Conservation (phyloP, 805 yeast genomes). For the Candida ficus region DNA sequence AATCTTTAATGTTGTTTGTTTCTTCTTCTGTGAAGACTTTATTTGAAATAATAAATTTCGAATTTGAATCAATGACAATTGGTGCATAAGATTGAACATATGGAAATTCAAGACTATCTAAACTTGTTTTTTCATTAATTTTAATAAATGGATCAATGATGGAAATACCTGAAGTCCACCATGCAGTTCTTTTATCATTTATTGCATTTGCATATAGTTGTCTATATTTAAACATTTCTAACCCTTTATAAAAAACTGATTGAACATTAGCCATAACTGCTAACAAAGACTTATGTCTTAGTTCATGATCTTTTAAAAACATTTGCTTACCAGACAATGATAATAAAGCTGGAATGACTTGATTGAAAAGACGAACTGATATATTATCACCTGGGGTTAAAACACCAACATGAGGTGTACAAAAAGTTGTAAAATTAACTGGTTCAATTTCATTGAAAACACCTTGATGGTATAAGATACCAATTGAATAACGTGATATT, state of each 20-base stretch:
- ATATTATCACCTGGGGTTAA: constrained; percentile 52
- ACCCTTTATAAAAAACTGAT: constrained; percentile 55
- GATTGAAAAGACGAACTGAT: constrained; percentile 53
- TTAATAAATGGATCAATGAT: constrained; percentile 51
- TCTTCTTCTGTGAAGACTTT: constrained; percentile 13
- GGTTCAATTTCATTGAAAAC: constrained; percentile 53
- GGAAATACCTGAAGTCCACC: constrained; percentile 78
- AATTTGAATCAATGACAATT: constrained; percentile 45
- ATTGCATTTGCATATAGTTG: constrained; percentile 69
- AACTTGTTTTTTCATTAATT: constrained; percentile 39
- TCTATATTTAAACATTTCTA: constrained; percentile 46
- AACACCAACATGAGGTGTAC: constrained; percentile 67
- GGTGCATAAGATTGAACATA: constrained; percentile 53
- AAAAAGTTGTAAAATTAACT: constrained; percentile 53
- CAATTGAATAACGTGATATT: constrained; percentile 72
- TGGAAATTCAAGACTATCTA: constrained; percentile 33
- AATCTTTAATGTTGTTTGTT: background rate
- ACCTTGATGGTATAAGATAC: constrained; percentile 52
- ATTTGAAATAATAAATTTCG: constrained; percentile 33
- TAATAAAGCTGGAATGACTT: constrained; percentile 56
- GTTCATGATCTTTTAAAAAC: constrained; percentile 48
- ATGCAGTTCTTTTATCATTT: constrained; percentile 76
- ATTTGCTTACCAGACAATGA: constrained; percentile 74
- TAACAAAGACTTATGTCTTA: constrained; percentile 44
- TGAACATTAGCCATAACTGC: constrained; percentile 58